Percentiles rank a stretch among this genome's conserved stretches.
These are phyloP conservation scores for Symbiotaphrina buchneri DNA, from an alignment of 495 filamentous ascomycete species.

Conservation along the genomic window DNA sequence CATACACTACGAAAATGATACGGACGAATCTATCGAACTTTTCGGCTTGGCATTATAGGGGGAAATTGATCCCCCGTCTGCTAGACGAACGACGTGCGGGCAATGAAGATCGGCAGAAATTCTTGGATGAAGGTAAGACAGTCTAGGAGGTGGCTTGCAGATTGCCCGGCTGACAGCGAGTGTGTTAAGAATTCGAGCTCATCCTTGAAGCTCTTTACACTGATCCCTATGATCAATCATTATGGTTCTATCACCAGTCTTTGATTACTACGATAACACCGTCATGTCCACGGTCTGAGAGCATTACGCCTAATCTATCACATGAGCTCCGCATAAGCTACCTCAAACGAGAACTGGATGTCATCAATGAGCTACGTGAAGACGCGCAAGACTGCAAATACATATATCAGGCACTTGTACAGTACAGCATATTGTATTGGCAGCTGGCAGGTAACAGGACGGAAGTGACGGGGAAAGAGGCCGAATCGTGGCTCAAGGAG, in stretches of 20 bases:
- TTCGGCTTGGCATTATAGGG: slow-evolving; percentile 86
- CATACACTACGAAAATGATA: slow-evolving; percentile 80
- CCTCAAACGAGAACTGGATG: slow-evolving; percentile 14
- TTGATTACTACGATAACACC: slow-evolving; percentile 44
- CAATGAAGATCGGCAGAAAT: slow-evolving; percentile 32
- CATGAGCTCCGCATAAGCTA: slow-evolving; percentile 9
- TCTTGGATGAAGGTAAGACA: slow-evolving; percentile 47
- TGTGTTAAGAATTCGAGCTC: slow-evolving; percentile 40
- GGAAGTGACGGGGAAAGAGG: slow-evolving; percentile 16
- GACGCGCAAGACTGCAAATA: slow-evolving; percentile 56
- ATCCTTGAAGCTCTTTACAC: slow-evolving; percentile 59
- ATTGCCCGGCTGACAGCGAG: slow-evolving; percentile 4
- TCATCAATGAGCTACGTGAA: slow-evolving; percentile 31
- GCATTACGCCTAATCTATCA: slow-evolving; percentile 35
- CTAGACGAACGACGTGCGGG: slow-evolving; percentile 44
- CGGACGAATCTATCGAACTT: slow-evolving; percentile 71
- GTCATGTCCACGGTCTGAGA: slow-evolving; percentile 19
- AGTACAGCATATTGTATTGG: slow-evolving; percentile 15
- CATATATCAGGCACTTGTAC: slow-evolving; percentile 54
- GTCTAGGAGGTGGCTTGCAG: slow-evolving; percentile 1
- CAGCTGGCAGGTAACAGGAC: slow-evolving; percentile 9
- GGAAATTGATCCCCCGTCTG: slow-evolving; percentile 54
- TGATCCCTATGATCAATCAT: slow-evolving; percentile 74
- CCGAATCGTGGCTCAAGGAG: slow-evolving; percentile 37
- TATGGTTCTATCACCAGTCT: slow-evolving; percentile 92